phyloP scores from a whole-genome alignment of 371 early-diverging fungal species.

The Batkoa obscura region DNA sequence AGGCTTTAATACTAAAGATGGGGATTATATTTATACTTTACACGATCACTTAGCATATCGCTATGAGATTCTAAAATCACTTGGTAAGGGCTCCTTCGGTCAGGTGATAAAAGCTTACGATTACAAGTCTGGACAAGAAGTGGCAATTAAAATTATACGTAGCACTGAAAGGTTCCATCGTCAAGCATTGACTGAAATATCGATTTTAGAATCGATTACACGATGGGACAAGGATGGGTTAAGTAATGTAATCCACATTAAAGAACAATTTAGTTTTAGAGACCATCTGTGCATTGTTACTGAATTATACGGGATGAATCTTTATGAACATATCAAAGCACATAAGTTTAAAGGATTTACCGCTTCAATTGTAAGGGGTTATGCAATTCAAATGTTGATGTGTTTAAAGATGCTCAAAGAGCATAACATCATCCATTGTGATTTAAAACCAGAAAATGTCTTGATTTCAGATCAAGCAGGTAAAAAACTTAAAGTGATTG shows the following conservation, averaged over 20 bases:
- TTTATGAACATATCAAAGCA: conserved; percentile 85
- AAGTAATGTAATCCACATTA: conserved; percentile 60
- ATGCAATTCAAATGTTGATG: conserved; percentile 74
- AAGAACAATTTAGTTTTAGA: conserved; percentile 71
- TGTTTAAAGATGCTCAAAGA: conserved; percentile 58
- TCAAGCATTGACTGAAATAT: conserved; percentile 86
- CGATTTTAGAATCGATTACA: conserved; percentile 52
- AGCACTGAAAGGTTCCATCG: conserved; percentile 77
- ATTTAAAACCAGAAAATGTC: conserved; percentile 97
- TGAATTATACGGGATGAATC: conserved; percentile 82
- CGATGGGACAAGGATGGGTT: conserved; percentile 37
- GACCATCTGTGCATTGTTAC: conserved; percentile 87
- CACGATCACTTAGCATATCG: conserved; percentile 11
- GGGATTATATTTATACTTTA: background rate
- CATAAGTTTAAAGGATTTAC: conserved; percentile 76
- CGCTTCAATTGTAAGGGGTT: conserved; percentile 58
- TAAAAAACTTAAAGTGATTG: conserved; percentile 86
- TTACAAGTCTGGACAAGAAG: conserved; percentile 55
- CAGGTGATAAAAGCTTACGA: conserved; percentile 92
- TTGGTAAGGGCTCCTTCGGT: conserved; percentile 97
- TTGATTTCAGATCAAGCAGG: conserved; percentile 62
- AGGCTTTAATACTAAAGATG: background rate
- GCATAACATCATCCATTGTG: conserved; percentile 88
- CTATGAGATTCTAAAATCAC: conserved; percentile 67
- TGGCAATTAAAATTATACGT: conserved; percentile 94